A percentile compares a stretch with the other conserved stretches of the same genome.
phyloP scores from a whole-genome alignment of 768 basidiomycete species.

The Myochromella boudieri region DNA sequence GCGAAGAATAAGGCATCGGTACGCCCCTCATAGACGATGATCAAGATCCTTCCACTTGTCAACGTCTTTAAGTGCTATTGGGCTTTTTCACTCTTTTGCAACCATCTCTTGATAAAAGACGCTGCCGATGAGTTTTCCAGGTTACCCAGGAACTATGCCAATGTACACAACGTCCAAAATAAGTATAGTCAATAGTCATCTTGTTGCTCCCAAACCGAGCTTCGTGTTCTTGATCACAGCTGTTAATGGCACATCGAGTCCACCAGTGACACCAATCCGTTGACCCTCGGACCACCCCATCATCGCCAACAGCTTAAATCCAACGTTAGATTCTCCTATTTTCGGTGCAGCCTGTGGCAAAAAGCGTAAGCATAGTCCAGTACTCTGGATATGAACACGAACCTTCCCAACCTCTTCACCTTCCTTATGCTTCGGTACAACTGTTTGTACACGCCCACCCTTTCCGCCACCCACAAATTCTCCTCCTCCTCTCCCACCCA shows the following conservation, averaged over 20 bases:
- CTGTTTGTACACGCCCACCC: conserved; percentile 24
- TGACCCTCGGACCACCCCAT: conserved; percentile 94
- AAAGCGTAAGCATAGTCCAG: too few species aligned
- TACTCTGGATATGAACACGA: too few species aligned
- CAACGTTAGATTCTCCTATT: conserved; percentile 77
- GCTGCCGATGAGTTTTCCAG: too few species aligned
- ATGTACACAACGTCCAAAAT: too few species aligned
- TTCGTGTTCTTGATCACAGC: conserved; percentile 88
- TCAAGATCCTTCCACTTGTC: too few species aligned
- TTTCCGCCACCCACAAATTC: conserved; percentile 33
- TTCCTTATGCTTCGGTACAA: conserved; percentile 59
- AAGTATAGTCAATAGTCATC: conserved; percentile 14
- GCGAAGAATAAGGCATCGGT: too few species aligned
- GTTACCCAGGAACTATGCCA: too few species aligned
- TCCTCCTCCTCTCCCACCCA: conserved; percentile 32
- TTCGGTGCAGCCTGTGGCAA: conserved; percentile 68
- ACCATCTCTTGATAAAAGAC: too few species aligned
- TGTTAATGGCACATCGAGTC: conserved; percentile 73
- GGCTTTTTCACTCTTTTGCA: too few species aligned
- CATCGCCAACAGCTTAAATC: conserved; percentile 80
- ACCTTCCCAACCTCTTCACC: conserved; percentile 89
- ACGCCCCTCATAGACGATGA: too few species aligned
- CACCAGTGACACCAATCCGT: conserved; percentile 65
- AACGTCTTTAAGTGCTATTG: too few species aligned
- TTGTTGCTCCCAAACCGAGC: conserved; percentile 74